Percentiles rank a stretch among this genome's conserved stretches.
These are phyloP conservation scores for Aspergillus hortae DNA, from an alignment of 2,329 filamentous ascomycete genomes.

Conservation along the genomic window DNA sequence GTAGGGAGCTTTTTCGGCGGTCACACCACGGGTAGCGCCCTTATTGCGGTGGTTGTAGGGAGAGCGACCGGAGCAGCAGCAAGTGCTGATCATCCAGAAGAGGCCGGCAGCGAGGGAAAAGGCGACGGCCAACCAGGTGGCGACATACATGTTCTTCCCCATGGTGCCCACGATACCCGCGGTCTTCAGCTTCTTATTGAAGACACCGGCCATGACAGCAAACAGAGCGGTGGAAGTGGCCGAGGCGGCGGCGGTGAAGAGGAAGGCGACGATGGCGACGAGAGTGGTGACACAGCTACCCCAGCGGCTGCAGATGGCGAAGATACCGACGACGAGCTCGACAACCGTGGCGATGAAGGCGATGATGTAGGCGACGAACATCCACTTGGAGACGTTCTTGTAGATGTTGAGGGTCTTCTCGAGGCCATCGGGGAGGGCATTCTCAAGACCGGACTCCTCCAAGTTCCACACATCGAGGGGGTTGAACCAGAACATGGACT, in stretches of 20 bases:
- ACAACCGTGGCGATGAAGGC: slow-evolving; percentile 66
- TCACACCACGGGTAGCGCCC: slow-evolving; percentile 38
- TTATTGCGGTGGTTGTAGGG: slow-evolving; percentile 43
- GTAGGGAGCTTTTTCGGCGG: slow-evolving; percentile 59
- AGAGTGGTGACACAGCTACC: slow-evolving; percentile 81
- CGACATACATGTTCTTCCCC: slow-evolving; percentile 66
- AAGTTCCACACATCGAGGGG: slow-evolving; percentile 65
- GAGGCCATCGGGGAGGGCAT: slow-evolving; percentile 66
- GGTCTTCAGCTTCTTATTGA: slow-evolving; percentile 63
- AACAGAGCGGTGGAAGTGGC: slow-evolving; percentile 72
- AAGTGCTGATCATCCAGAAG: slow-evolving; percentile 90
- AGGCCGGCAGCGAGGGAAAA: slow-evolving; percentile 72
- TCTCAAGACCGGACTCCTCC: slow-evolving; percentile 52
- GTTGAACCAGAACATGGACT: slow-evolving; percentile 74
- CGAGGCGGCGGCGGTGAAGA: slow-evolving; percentile 64
- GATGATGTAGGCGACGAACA: slow-evolving; percentile 75
- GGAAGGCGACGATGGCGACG: slow-evolving; percentile 56
- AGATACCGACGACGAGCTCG: slow-evolving; percentile 74
- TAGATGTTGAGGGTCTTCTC: slow-evolving; percentile 68
- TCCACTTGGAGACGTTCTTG: slow-evolving; percentile 71
- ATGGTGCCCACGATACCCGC: slow-evolving; percentile 68
- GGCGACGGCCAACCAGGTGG: slow-evolving; percentile 75
- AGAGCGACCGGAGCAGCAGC: slow-evolving; percentile 77
- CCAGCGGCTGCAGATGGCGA: slow-evolving; percentile 77
- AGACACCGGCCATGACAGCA: slow-evolving; percentile 63